Evolutionary conservation across 192 early-diverging fungal genomes (phyloP).

Genomic region (Mortierella hygrophila): DNA sequence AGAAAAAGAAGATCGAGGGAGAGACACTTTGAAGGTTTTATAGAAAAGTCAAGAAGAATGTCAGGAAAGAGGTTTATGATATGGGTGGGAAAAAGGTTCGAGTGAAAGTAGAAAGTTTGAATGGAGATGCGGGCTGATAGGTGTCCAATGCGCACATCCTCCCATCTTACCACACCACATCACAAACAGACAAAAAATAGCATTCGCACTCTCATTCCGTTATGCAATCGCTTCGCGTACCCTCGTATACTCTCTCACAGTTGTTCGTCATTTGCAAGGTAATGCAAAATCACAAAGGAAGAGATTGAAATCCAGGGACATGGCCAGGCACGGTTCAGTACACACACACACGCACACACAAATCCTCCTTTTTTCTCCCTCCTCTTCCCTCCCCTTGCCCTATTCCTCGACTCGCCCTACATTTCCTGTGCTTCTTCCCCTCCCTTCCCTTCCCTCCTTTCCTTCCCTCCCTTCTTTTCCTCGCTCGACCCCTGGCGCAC

Average conservation of each 20-base stretch:
- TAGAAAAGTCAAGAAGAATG: no score
- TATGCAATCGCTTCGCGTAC: not conserved
- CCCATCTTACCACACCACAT: not conserved
- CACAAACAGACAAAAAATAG: no score
- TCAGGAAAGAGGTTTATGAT: no score
- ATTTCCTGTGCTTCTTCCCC: not conserved
- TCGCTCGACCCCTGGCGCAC: not conserved
- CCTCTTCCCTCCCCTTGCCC: not conserved
- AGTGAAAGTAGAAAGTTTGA: not conserved
- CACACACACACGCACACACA: not conserved
- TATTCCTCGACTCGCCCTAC: not conserved
- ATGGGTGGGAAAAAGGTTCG: slow-evolving; percentile 3
- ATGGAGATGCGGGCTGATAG: not conserved
- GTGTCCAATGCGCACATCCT: not conserved
- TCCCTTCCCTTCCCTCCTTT: not conserved
- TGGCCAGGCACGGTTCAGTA: not conserved
- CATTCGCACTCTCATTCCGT: no score
- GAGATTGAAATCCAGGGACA: not conserved
- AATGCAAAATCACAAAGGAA: not conserved
- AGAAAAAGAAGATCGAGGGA: not conserved
- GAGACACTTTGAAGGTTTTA: no score
- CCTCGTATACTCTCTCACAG: not conserved
- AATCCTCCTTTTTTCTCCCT: not conserved
- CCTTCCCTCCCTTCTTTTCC: not conserved
- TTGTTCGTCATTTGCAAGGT: no score